Conservation (phyloP, 805 yeast genomes). For the Candida anglica region DNA sequence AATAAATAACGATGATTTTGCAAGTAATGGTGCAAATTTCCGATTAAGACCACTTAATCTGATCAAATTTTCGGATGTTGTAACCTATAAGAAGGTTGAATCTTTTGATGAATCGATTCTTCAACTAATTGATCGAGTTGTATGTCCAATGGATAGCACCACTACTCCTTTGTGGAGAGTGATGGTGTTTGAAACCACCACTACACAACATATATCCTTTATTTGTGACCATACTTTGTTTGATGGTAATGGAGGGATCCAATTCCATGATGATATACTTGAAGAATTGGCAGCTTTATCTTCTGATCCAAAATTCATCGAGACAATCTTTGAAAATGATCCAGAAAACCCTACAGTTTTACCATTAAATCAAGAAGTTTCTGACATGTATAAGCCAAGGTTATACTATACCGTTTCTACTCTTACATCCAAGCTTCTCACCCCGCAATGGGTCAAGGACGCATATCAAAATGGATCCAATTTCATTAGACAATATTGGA, state of each 20-base stretch:
- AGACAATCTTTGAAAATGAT: conserved; percentile 6
- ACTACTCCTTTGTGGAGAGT: conserved; percentile 19
- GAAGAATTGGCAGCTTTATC: conserved; percentile 8
- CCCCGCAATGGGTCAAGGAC: conserved; percentile 2
- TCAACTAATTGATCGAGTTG: conserved; percentile 8
- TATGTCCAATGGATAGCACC: conserved; percentile 5
- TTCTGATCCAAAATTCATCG: background rate
- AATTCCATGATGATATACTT: conserved; percentile 22
- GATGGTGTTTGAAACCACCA: conserved; percentile 8
- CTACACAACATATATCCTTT: conserved; percentile 15
- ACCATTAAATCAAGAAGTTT: conserved; percentile 7
- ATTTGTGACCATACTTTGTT: conserved; percentile 24
- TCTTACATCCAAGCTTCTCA: background rate
- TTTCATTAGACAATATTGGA: too few species aligned
- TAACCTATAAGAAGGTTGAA: conserved; percentile 7
- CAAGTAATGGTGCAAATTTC: conserved; percentile 8
- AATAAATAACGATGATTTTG: conserved; percentile 1
- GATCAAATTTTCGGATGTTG: conserved; percentile 19
- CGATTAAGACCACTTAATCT: conserved; percentile 11
- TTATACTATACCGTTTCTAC: conserved; percentile 3
- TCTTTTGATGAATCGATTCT: conserved; percentile 11
- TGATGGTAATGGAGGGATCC: conserved; percentile 30
- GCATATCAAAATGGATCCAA: too few species aligned
- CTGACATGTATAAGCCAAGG: conserved; percentile 7
- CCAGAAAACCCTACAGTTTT: conserved; percentile 4